Evolutionary conservation across 2,329 filamentous ascomycete species (phyloP), one percentile per base, ranked within the genome.

Genomic region (Microdochium bolleyi): DNA sequence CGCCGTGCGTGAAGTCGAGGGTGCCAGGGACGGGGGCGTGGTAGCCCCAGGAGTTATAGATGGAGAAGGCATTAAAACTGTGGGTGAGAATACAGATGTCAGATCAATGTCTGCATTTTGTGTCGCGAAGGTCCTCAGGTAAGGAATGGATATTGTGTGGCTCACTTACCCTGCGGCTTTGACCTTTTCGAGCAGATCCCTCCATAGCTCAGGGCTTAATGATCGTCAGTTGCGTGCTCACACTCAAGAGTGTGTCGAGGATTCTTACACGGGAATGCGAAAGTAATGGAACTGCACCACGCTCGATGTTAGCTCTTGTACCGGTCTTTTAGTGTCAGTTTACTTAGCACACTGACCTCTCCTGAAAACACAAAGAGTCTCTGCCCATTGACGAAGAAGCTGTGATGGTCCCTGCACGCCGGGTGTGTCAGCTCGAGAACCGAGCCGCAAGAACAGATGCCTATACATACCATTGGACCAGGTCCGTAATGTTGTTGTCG

Each of bases 31-130:
- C 84, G 2, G 87, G 88, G 64, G 94, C 89, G 0, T 90, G 67
- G 2, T 92, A 71, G 2, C 85, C 87, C 89, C 88, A 95, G 60
- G 91, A 79, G 7, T 85, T 75, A 61, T 92, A 92, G 66, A 92
- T 90, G 0, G 87, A 90, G 1, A 92, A 85, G 48, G 82, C 79
- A 60, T 88, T 92, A 70, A 90, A 92, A 0, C 89, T 89, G 1
- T 91, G 70, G 0, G 88, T 85, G 67, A 87, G 91, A 66, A 92
- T 82, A 11, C 27, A 11, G 5, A 11, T 5, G 27, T 11, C 11
- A 5, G 27, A 30, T 9, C 16, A 38, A 19, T 19, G 4, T 4
- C 3, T 22, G 19, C 21, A 13, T 16, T 41, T 41, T 7, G 9
- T 24, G 21, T 10, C 24, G 8, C n/a, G 13, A 27, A n/a, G n/a